Conservation (phyloP, 495 filamentous ascomycete genomes). For the Collariella sp. region DNA sequence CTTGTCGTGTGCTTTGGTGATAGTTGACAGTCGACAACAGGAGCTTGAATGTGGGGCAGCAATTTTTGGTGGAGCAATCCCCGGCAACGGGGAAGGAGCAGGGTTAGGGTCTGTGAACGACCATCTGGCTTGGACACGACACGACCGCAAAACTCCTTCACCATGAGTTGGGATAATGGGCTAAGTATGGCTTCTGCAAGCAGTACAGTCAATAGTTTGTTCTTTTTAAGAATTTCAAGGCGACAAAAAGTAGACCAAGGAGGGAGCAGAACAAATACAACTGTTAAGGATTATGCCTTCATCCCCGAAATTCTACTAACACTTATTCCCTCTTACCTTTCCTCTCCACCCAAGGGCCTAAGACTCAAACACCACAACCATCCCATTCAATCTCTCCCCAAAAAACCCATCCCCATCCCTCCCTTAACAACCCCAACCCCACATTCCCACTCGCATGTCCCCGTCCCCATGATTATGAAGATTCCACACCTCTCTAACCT, state of each 20-base stretch:
- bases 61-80: not conserved
- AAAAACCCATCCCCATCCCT: not conserved
- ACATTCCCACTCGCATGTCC: not conserved
- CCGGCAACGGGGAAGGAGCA: not conserved
- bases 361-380: too few species aligned
- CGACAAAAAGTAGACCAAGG: not conserved
- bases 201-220: too few species aligned
- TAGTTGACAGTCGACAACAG: not conserved
- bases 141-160: too few species aligned
- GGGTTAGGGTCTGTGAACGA: not conserved
- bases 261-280: not conserved
- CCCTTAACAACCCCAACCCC: not conserved
- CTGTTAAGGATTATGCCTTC: not conserved
- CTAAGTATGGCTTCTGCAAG: too few species aligned
- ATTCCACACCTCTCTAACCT: not conserved
- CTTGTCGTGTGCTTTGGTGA: constrained; percentile 3
- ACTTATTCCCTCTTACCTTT: too few species aligned
- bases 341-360: too few species aligned
- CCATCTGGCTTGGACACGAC: not conserved
- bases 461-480: not conserved
- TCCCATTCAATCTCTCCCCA: too few species aligned
- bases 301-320: too few species aligned
- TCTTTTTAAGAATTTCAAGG: too few species aligned
- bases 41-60: constrained; percentile 3
- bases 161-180: too few species aligned